Evolutionary conservation across 352 stramenopile species (phyloP).

Genomic region (Pythium phragmitis): DNA sequence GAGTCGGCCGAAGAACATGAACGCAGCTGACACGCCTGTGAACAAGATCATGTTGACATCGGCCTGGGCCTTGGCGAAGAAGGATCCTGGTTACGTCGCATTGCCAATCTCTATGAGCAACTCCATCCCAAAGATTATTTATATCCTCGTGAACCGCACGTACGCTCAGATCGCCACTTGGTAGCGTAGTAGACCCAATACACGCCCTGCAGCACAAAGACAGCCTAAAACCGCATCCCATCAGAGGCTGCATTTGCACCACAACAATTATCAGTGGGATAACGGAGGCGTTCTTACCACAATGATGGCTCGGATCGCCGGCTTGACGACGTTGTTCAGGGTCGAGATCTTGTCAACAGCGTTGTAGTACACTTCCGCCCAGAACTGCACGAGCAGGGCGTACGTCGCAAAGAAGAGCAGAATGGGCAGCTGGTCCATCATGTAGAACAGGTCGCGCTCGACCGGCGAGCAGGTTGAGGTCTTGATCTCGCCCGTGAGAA

Average conservation of each 20-base stretch:
- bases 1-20: constrained; percentile 77
- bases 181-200: constrained; percentile 85
- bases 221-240: constrained; percentile 30
- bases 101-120: background rate
- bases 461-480: constrained; percentile 48
- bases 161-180: constrained; percentile 69
- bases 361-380: constrained; percentile 90
- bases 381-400: constrained; percentile 83
- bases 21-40: constrained; percentile 65
- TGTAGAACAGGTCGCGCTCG: constrained; percentile 85
- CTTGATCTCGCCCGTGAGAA: constrained; percentile 66
- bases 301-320: constrained; percentile 63
- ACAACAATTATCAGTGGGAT: background rate
- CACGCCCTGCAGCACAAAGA: constrained; percentile 57
- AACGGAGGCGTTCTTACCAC: constrained; percentile 31
- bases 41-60: constrained; percentile 86
- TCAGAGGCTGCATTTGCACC: background rate
- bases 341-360: constrained; percentile 71
- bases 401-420: constrained; percentile 83
- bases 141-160: constrained; percentile 10
- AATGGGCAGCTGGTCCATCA: constrained; percentile 81
- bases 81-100: constrained; percentile 42
- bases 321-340: constrained; percentile 66
- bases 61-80: constrained; percentile 76
- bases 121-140: background rate